These are phyloP conservation scores for Mycena metata DNA, from an alignment of 768 basidiomycete genomes.

Conservation along the genomic window DNA sequence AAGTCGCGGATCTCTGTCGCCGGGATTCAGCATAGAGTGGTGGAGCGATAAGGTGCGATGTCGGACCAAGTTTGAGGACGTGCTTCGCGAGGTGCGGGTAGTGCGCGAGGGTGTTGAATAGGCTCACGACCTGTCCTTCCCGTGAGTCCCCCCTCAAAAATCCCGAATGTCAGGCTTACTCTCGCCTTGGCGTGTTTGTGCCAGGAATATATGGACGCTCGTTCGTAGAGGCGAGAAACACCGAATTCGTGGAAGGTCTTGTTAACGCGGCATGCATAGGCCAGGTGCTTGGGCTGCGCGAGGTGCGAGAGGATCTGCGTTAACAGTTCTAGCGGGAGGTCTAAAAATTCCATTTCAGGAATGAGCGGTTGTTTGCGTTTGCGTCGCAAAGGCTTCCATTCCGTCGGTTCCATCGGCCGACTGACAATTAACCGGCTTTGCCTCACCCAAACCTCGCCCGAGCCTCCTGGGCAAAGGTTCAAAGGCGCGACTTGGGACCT, in stretches of 20 bases:
- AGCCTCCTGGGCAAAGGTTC: background rate
- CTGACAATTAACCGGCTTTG: too few species aligned
- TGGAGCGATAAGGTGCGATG: conserved; percentile 36
- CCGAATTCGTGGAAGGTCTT: conserved; percentile 67
- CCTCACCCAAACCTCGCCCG: background rate
- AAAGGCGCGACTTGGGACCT: too few species aligned
- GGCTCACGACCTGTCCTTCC: conserved; percentile 63
- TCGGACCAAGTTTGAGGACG: conserved; percentile 69
- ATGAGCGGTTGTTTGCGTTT: conserved; percentile 4
- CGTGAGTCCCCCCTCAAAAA: background rate
- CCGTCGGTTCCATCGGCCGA: background rate
- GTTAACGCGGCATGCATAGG: conserved; percentile 68
- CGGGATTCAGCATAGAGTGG: background rate
- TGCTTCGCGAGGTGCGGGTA: conserved; percentile 69
- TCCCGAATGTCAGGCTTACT: conserved; percentile 49
- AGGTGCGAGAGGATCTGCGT: conserved; percentile 67
- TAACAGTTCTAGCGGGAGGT: conserved; percentile 78
- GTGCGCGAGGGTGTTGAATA: conserved; percentile 73
- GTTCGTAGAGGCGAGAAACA: conserved; percentile 66
- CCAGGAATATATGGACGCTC: conserved; percentile 78
- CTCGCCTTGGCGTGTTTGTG: conserved; percentile 73
- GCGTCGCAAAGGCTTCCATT: background rate
- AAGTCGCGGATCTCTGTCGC: conserved; percentile 78
- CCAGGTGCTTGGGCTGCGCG: conserved; percentile 65
- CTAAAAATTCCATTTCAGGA: conserved; percentile 59